Evolutionary conservation across 768 basidiomycete species (phyloP).

Genomic region (Pulveroboletus sp.): DNA sequence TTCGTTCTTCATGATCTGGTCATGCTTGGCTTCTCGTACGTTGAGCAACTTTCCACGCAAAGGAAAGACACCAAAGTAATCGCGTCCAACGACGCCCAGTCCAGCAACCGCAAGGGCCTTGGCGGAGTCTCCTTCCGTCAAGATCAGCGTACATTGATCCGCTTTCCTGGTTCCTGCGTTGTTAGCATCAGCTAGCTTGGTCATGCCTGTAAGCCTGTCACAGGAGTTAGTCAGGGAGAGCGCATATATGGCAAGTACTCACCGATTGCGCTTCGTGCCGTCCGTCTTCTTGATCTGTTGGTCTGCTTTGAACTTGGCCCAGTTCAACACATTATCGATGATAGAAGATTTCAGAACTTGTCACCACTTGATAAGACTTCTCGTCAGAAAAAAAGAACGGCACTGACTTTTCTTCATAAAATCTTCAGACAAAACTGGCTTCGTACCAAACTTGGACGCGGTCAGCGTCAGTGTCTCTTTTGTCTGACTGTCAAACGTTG

Average conservation of each 20-base stretch:
- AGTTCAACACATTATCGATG: constrained; percentile 87
- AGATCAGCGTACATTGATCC: constrained; percentile 84
- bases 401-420: constrained; percentile 93
- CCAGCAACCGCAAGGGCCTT: constrained; percentile 95
- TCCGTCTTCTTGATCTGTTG: constrained; percentile 96
- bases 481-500: constrained; percentile 98
- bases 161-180: constrained; percentile 86
- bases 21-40: constrained; percentile 93
- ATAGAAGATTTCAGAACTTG: constrained; percentile 85
- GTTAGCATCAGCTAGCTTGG: constrained; percentile 95
- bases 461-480: constrained; percentile 92
- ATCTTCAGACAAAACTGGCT: constrained; percentile 79
- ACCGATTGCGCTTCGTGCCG: constrained; percentile 85
- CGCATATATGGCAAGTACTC: constrained; percentile 17
- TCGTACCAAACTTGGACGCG: constrained; percentile 86
- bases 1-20: constrained; percentile 97
- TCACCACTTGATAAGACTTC: constrained; percentile 1
- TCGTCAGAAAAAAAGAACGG: too few species aligned
- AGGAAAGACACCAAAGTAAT: constrained; percentile 97
- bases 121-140: constrained; percentile 99
- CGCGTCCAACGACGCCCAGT: constrained; percentile 89
- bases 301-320: constrained; percentile 97
- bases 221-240: not conserved
- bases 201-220: constrained; percentile 77
- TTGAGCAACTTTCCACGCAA: constrained; percentile 95